These are phyloP conservation scores for Aspergillus candidus DNA, from an alignment of 2,329 filamentous ascomycete genomes.

Conservation along the genomic window DNA sequence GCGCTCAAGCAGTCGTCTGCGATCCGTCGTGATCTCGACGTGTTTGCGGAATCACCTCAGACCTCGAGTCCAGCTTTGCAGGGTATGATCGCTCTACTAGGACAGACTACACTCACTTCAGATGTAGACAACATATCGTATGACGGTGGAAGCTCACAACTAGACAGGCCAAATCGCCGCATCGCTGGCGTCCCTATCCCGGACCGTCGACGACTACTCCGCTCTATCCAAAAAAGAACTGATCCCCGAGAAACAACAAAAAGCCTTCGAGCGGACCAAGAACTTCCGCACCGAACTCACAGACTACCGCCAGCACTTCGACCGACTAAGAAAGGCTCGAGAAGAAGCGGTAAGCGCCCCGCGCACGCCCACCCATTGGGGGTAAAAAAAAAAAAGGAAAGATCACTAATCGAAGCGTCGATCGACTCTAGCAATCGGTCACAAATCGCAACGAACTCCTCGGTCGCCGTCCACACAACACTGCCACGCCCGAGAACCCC, in stretches of 20 bases:
- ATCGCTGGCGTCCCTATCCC: slow-evolving; percentile 73
- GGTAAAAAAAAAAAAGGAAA: no score
- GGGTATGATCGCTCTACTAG: slow-evolving; percentile 27
- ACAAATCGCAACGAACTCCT: slow-evolving; percentile 76
- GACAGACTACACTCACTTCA: no score
- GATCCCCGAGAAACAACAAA: slow-evolving; percentile 83
- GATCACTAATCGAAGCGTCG: not conserved
- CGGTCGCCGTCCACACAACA: slow-evolving; percentile 72
- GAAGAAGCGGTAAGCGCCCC: slow-evolving; percentile 59
- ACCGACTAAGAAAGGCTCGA: slow-evolving; percentile 66
- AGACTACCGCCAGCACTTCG: slow-evolving; percentile 72
- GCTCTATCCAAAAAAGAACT: slow-evolving; percentile 80
- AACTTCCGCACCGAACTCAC: slow-evolving; percentile 77
- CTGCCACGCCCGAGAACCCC: slow-evolving; percentile 84
- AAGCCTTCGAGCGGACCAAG: slow-evolving; percentile 77
- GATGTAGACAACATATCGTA: no score
- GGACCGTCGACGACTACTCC: slow-evolving; percentile 89
- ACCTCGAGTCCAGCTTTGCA: slow-evolving; percentile 59
- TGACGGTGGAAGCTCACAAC: slow-evolving; percentile 23
- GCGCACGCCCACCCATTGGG: not conserved
- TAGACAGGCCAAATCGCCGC: slow-evolving; percentile 65
- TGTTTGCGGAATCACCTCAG: slow-evolving; percentile 55
- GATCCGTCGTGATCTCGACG: slow-evolving; percentile 68
- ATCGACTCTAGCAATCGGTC: slow-evolving; percentile 44
- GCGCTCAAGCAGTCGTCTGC: slow-evolving; percentile 78